phyloP scores from a whole-genome alignment of 441 rosid species.

The Bruguiera hainesii region DNA sequence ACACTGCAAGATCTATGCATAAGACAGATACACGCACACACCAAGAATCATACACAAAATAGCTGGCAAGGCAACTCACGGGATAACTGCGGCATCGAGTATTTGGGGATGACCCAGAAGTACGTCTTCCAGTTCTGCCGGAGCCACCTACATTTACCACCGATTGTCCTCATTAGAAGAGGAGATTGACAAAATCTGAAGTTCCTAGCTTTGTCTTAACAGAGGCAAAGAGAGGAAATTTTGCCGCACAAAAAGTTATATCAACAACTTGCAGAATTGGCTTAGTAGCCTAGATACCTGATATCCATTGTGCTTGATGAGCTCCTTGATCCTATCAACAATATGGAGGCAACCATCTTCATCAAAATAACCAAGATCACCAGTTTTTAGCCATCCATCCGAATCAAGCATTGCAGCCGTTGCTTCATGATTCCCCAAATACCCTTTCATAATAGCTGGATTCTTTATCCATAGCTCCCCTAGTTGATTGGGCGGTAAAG shows the following conservation, averaged over 20 bases:
- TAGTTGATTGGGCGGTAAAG: constrained; percentile 33
- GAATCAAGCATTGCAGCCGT: constrained; percentile 37
- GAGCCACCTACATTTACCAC: constrained; percentile 50
- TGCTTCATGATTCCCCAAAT: constrained; percentile 47
- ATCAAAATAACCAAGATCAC: constrained; percentile 60
- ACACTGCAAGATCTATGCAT: constrained; percentile 30
- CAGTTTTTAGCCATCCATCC: constrained; percentile 65
- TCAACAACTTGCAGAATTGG: background rate
- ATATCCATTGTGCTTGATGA: constrained; percentile 68
- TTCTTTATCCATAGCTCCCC: constrained; percentile 62
- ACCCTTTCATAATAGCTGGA: constrained; percentile 51
- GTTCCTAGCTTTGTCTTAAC: background rate
- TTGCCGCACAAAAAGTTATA: no score
- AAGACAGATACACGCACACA: background rate
- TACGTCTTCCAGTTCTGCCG: constrained; percentile 65
- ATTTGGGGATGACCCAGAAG: constrained; percentile 50
- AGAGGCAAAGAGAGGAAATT: no score
- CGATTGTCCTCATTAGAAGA: background rate
- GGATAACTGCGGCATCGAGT: constrained; percentile 63
- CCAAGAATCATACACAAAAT: background rate
- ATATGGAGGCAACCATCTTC: constrained; percentile 53
- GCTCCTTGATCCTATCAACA: constrained; percentile 65
- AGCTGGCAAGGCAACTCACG: constrained; percentile 30
- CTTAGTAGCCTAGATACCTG: constrained; percentile 33
- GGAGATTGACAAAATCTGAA: background rate